Conservation (phyloP, 176 grass and related monocot genomes). For the Oryza coarctata region DNA sequence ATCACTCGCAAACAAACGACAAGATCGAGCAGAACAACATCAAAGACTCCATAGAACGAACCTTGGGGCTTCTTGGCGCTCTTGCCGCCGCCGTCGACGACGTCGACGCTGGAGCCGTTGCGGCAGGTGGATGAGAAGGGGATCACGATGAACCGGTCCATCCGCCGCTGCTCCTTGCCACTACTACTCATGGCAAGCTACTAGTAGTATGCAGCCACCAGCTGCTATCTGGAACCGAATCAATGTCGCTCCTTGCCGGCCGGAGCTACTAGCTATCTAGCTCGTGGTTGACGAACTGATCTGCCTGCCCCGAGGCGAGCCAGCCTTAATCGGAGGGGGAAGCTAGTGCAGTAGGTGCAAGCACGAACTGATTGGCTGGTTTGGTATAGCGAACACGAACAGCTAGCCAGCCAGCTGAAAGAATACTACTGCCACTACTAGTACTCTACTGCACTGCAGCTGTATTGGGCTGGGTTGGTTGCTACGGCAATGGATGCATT, state of each 20-base stretch:
- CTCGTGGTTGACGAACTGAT: neutral
- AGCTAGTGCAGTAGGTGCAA: slow-evolving; percentile 24
- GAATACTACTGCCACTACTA: neutral
- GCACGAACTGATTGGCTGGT: neutral
- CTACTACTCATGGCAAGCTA: slow-evolving; percentile 30
- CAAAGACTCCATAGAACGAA: neutral
- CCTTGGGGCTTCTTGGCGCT: slow-evolving; percentile 46
- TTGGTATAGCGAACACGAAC: neutral
- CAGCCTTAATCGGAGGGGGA: slow-evolving; percentile 8
- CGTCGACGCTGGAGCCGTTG: slow-evolving; percentile 68
- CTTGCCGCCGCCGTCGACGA: slow-evolving; percentile 42
- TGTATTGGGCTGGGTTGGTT: too few species aligned
- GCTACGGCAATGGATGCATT: neutral
- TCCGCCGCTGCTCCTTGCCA: slow-evolving; percentile 44
- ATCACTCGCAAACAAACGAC: neutral
- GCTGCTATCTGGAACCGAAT: neutral
- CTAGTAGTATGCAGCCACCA: neutral
- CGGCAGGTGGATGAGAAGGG: slow-evolving; percentile 77
- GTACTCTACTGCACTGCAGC: neutral
- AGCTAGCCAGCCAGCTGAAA: neutral
- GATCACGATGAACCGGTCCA: slow-evolving; percentile 69
- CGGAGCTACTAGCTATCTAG: neutral
- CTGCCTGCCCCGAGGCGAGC: neutral
- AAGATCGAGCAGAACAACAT: neutral
- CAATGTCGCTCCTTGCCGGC: neutral